Evolutionary conservation across 495 filamentous ascomycete species (phyloP).

Genomic region (Annulohypoxylon bovei): DNA sequence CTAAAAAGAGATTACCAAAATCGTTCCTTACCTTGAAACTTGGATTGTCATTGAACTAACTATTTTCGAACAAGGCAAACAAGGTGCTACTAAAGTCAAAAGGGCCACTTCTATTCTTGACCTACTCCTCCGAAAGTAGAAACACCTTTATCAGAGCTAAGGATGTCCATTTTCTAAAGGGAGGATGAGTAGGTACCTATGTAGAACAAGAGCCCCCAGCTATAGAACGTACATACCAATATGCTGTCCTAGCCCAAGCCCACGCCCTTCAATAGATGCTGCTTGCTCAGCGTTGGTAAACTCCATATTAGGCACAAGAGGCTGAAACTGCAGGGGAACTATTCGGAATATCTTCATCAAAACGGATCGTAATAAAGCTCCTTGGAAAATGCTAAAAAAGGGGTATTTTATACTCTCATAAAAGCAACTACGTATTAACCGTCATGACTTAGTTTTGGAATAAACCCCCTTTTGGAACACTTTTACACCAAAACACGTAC

Average conservation of each 20-base stretch:
- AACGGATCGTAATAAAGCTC: no score
- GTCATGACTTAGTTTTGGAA: no score
- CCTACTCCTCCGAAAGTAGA: slow-evolving; percentile 12
- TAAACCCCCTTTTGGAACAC: no score
- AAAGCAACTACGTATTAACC: no score
- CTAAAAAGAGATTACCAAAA: slow-evolving; percentile 15
- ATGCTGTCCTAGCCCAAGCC: neutral
- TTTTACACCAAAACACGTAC: no score
- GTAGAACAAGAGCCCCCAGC: neutral
- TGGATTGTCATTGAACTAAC: slow-evolving; percentile 13
- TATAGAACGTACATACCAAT: neutral
- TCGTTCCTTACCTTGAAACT: slow-evolving; percentile 34
- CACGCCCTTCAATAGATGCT: no score
- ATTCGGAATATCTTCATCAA: no score
- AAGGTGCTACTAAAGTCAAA: neutral
- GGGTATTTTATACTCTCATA: no score
- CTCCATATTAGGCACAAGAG: no score
- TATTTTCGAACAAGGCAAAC: slow-evolving; percentile 13
- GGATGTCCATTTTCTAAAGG: slow-evolving; percentile 3
- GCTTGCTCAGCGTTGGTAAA: no score
- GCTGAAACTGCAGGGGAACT: no score
- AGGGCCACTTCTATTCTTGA: neutral
- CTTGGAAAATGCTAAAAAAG: no score
- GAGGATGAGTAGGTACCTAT: neutral
- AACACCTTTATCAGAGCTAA: slow-evolving; percentile 1